These are phyloP conservation scores for Madurella fahalii DNA, from an alignment of 2,329 filamentous ascomycete genomes.

Conservation along the genomic window DNA sequence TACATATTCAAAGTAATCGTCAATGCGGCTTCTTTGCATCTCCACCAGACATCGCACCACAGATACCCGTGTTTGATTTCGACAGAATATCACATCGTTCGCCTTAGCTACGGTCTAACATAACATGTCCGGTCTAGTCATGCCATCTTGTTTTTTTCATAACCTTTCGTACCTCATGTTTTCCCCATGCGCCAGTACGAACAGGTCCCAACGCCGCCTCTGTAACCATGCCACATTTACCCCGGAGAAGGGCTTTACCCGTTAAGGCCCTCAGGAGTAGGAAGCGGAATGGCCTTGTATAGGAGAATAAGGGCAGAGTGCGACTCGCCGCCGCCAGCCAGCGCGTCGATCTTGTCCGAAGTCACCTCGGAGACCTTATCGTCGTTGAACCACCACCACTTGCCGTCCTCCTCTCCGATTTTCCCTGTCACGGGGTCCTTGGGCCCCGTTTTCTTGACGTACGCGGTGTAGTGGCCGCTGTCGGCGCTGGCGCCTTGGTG, in stretches of 20 bases:
- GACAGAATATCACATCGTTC: background rate
- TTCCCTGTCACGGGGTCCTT: slow-evolving; percentile 74
- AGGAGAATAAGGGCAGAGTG: slow-evolving; percentile 79
- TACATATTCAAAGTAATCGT: background rate
- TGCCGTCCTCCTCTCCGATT: slow-evolving; percentile 77
- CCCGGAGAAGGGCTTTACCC: slow-evolving; percentile 6
- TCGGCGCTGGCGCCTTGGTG: slow-evolving; percentile 96
- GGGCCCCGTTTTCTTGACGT: slow-evolving; percentile 83
- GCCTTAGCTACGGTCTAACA: slow-evolving; percentile 5
- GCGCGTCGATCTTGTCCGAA: slow-evolving; percentile 81
- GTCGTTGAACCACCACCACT: slow-evolving; percentile 99
- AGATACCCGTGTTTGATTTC: background rate
- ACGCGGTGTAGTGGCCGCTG: slow-evolving; percentile 96
- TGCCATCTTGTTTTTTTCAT: background rate
- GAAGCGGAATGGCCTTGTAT: slow-evolving; percentile 70
- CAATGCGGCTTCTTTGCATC: background rate
- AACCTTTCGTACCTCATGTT: slow-evolving; percentile 1
- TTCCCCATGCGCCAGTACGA: background rate
- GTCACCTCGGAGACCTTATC: slow-evolving; percentile 94
- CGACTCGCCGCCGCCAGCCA: slow-evolving; percentile 84
- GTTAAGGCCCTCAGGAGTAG: slow-evolving; percentile 47
- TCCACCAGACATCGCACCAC: background rate
- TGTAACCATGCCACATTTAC: background rate
- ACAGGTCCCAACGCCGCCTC: background rate
- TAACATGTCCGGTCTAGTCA: background rate